Base-by-base conservation (phyloP, 2,329 filamentous ascomycete genomes). In the Botryotinia narcissicola region DNA sequence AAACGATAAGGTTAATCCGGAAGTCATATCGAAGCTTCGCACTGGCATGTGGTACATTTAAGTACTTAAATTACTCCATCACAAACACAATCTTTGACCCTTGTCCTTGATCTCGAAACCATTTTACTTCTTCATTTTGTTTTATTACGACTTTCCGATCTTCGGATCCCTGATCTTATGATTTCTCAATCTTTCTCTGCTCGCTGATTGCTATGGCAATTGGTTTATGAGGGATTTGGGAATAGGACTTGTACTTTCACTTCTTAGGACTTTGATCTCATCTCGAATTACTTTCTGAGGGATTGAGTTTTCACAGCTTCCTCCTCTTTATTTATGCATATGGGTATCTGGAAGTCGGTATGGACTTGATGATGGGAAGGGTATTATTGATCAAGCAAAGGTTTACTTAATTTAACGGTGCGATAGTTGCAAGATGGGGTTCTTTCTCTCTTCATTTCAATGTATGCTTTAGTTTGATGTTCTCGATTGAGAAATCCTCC, bases 41-140 rank as follows among this genome's bases (percentile, higher is more conserved):
- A 75, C 71, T 35, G 72, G 75, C 44, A 81, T 81, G 80, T 81
- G 80, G 80, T 81, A 80, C 72, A 81, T 81, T 73, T 81, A 79
- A 73, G 14, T 48, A 8, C 20, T 32, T 54, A 16, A 22, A 35
- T 20, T 10, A 32, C 20, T 20, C 18, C n/a, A 48, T 57, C 44
- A 48, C 10, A 25, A 44, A n/a, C 59, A 61, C 48, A 74, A 75
- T 75, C 70, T 70, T 67, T 75, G 44, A 60, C 72, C 35, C 61
- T 76, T 78, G 76, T 70, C 68, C 67, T 48, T 74, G 72, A 73
- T 78, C 74, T 51, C 9, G 29, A 67, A 18, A 37, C 18, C n/a
- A 67, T 63, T 78, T 75, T 70, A 61, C 64, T 78, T 77, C 75
- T 74, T 73, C 42, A 44, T 63, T 32, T 67, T 76, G 70, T 76